Conservation (phyloP, 2,329 filamentous ascomycete species). For the Diaporthe eres region DNA sequence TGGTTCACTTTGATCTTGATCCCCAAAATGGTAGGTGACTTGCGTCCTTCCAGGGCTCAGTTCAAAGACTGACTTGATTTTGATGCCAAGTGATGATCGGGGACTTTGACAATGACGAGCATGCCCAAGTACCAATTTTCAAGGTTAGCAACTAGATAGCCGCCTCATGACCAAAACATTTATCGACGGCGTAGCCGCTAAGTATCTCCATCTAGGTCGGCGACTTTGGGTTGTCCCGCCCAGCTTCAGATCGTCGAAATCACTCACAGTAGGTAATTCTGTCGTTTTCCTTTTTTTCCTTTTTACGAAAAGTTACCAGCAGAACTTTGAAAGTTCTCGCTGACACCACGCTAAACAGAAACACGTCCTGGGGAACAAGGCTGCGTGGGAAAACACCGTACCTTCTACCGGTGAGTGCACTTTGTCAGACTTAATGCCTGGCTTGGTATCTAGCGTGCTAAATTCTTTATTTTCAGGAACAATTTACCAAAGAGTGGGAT, state of each 20-base stretch:
- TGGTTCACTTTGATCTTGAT: conserved; percentile 17
- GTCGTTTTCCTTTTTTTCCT: not conserved
- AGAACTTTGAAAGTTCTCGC: not conserved
- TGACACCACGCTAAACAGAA: not conserved
- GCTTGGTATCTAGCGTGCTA: not conserved
- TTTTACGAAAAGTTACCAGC: not conserved
- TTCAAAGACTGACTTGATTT: not conserved
- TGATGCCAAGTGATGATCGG: not conserved
- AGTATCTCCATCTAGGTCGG: conserved; percentile 15
- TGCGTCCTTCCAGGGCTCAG: too few relatives aligned
- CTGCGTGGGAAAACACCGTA: not conserved
- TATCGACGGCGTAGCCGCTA: conserved; percentile 1
- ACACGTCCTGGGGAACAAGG: not conserved
- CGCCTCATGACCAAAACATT: not conserved
- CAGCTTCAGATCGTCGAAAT: not conserved
- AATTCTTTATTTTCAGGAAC: not conserved
- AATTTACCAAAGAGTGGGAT: conserved; percentile 26
- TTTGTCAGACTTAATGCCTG: not conserved
- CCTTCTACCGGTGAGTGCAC: not conserved
- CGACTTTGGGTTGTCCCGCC: conserved; percentile 2
- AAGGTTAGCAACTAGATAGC: conserved; percentile 11
- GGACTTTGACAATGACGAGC: conserved; percentile 6
- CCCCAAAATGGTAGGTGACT: not conserved
- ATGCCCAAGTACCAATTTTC: conserved; percentile 12
- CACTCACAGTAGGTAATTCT: not conserved